Conservation (phyloP, 768 basidiomycete species). For the Boletus fagicola region DNA sequence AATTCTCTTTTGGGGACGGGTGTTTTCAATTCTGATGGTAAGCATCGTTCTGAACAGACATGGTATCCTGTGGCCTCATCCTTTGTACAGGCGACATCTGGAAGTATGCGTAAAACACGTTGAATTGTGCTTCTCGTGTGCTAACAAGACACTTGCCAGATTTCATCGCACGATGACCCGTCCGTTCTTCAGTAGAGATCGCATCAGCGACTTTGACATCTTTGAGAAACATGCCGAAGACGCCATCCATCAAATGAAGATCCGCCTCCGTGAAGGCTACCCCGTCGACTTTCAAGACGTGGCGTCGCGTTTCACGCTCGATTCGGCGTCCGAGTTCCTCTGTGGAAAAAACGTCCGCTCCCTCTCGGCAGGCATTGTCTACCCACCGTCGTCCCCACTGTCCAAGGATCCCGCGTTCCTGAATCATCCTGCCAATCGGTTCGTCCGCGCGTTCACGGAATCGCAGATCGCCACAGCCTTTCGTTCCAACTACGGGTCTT, state of each 20-base stretch:
- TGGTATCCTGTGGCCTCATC: not conserved
- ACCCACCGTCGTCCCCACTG: conserved; percentile 25
- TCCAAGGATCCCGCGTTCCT: conserved; percentile 24
- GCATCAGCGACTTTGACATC: conserved; percentile 41
- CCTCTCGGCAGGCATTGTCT: conserved; percentile 39
- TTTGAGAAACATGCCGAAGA: conserved; percentile 38
- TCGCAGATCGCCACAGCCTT: conserved; percentile 34
- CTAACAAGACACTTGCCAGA: conserved; percentile 18
- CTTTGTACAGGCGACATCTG: conserved; percentile 33
- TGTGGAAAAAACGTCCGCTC: conserved; percentile 43
- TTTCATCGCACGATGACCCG: conserved; percentile 44
- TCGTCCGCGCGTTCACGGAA: conserved; percentile 39
- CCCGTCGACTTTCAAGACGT: conserved; percentile 46
- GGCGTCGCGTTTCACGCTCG: conserved; percentile 48
- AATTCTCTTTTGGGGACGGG: conserved; percentile 35
- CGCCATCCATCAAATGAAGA: conserved; percentile 34
- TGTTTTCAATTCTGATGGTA: conserved; percentile 44
- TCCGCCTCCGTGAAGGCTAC: conserved; percentile 34
- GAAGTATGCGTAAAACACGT: conserved; percentile 31
- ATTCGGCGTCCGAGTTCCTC: conserved; percentile 57
- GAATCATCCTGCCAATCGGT: conserved; percentile 35
- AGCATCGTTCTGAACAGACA: not conserved
- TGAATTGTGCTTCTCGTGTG: not conserved
- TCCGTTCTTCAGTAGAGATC: conserved; percentile 41
- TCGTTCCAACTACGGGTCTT: conserved; percentile 38